Conservation (phyloP, 495 filamentous ascomycete species). For the Neurospora africana region DNA sequence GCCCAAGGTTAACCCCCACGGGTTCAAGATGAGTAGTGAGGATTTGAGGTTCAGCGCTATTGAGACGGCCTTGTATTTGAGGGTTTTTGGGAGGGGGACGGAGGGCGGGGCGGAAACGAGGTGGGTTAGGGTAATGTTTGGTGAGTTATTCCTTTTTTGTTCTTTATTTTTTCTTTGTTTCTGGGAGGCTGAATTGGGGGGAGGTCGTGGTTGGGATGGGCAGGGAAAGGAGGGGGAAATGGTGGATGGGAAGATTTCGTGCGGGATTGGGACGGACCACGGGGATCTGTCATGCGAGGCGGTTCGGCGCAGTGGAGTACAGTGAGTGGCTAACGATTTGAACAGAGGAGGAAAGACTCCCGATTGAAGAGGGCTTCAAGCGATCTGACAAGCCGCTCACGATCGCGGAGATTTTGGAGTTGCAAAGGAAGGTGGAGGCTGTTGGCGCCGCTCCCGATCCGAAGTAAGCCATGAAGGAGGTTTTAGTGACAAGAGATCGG, state of each 20-base stretch:
- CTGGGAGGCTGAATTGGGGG: no score
- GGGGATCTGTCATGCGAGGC: no score
- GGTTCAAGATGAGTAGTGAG: constrained; percentile 14
- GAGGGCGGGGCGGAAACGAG: constrained; percentile 14
- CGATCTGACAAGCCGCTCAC: constrained; percentile 13
- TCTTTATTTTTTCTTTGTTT: background rate
- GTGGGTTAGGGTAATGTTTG: constrained; percentile 19
- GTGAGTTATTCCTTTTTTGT: constrained; percentile 9
- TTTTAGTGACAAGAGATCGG: background rate
- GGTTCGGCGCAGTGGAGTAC: background rate
- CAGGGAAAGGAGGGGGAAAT: no score
- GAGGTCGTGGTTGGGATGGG: no score
- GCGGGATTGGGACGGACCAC: no score
- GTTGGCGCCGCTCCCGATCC: background rate
- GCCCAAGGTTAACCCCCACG: constrained; percentile 6
- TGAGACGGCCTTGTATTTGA: constrained; percentile 21
- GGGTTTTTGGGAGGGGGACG: constrained; percentile 16
- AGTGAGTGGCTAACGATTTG: background rate
- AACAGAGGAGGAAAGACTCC: constrained; percentile 21
- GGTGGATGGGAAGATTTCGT: no score
- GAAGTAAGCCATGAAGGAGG: background rate
- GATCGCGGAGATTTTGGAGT: constrained; percentile 8
- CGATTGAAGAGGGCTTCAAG: constrained; percentile 20
- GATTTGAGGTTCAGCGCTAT: constrained; percentile 12
- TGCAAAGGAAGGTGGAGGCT: constrained; percentile 14